These are phyloP conservation scores for Brachypodium distachyon DNA, from an alignment of 202 grass and related monocot species.

Conservation along the genomic window DNA sequence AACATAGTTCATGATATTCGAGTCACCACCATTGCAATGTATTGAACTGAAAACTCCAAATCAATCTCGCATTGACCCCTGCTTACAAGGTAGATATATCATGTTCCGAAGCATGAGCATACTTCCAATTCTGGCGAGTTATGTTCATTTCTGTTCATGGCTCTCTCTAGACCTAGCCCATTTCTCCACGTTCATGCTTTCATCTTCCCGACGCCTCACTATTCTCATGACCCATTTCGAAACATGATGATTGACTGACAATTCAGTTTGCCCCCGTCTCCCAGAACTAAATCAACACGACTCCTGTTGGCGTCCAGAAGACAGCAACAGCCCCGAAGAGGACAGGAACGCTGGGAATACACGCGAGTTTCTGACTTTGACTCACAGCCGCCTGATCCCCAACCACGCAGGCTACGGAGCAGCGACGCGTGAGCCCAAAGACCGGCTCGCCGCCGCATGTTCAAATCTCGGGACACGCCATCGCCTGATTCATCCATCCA, in stretches of 20 bases:
- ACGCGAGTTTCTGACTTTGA: not conserved
- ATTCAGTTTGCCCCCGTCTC: not conserved
- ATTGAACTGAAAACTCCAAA: not conserved
- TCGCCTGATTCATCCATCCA: slow-evolving; percentile 6
- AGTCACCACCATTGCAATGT: not conserved
- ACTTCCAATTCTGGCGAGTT: no score
- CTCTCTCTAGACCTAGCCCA: not conserved
- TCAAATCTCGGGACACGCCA: not conserved
- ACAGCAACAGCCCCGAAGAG: slow-evolving; percentile 1
- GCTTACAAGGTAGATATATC: not conserved
- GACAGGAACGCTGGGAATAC: not conserved
- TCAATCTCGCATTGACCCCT: not conserved
- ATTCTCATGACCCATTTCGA: not conserved
- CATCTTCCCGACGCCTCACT: not conserved
- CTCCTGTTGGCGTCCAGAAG: not conserved
- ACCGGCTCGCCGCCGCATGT: not conserved
- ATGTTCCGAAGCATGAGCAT: not conserved
- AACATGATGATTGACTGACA: not conserved
- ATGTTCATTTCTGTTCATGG: not conserved
- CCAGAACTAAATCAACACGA: not conserved
- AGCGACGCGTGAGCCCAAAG: no score
- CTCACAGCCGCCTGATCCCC: not conserved
- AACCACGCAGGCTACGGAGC: not conserved
- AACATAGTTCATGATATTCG: not conserved
- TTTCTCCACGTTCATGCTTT: not conserved